A percentile compares a stretch with the other conserved stretches of the same genome.
These are phyloP conservation scores for Perkinsus olseni DNA, from an alignment of 169 alveolate genomes.

Conservation along the genomic window DNA sequence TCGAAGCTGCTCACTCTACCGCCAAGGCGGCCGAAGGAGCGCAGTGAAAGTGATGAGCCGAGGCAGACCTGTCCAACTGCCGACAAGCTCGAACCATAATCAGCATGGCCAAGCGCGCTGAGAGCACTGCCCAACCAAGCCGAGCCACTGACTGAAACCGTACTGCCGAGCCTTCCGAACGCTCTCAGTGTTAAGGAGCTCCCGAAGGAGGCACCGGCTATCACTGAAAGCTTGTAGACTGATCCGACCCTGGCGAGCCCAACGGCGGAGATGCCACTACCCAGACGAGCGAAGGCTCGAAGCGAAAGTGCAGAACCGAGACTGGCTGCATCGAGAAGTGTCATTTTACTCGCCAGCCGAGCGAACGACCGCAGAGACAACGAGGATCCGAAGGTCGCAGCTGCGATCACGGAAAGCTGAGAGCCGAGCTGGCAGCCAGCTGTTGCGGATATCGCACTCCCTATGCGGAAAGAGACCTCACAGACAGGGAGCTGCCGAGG, in stretches of 20 bases:
- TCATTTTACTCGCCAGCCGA: background rate
- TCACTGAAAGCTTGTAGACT: background rate
- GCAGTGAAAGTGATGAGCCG: background rate
- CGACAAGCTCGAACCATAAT: background rate
- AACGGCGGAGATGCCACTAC: background rate
- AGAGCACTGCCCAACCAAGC: background rate
- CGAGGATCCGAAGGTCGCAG: background rate
- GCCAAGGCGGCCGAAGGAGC: background rate
- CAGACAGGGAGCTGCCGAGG: background rate
- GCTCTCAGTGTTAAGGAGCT: background rate
- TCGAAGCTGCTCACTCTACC: background rate
- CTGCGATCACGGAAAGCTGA: background rate
- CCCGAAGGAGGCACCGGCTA: background rate
- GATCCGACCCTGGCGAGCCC: background rate
- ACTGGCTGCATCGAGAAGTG: background rate
- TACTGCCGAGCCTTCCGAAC: background rate
- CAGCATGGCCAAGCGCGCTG: background rate
- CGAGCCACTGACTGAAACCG: background rate
- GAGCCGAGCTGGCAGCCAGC: constrained; percentile 1
- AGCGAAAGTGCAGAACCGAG: background rate
- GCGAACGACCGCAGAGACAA: background rate
- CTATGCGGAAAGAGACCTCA: background rate
- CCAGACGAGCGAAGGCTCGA: constrained; percentile 1
- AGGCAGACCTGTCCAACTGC: background rate
- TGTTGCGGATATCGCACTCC: background rate